Evolutionary conservation across 257 asterid genomes (phyloP), one percentile per base, ranked within the genome.

Genomic region (Solanum arcanum): DNA sequence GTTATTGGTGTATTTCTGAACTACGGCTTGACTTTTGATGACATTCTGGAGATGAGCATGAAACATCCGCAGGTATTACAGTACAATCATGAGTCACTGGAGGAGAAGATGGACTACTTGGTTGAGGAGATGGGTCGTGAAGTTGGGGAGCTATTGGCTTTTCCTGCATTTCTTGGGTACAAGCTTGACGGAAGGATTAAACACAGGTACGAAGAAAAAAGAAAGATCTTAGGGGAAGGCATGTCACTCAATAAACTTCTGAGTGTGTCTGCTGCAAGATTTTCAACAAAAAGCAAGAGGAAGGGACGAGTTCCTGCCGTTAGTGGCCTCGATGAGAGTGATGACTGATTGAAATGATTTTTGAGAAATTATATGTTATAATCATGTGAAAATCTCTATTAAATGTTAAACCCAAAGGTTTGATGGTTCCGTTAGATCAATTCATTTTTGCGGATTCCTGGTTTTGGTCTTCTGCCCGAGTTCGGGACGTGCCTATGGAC

Each of bases 81-180:
- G 86, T 96, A 94, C 83, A 96, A 95, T 83, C 95, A 90, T 12
- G 93, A 90, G 90, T 95, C 98, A 3, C 91, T 96, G 87, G 97
- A 94, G 81, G 94, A 93, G 96, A 96, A 96, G 90, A 35, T 96
- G 93, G 90, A 92, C 87, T 96, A 96, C 91, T 92, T 96, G 93
- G 89, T 92, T 37, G 96, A 91, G 89, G 99, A 93, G 76, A 95
- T 95, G 98, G 98, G 98, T 12, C 97, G 98, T 59, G 97, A 94
- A 88, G 98, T 96, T 18, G 91, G 94, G 25, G 99, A 96, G 90
- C 81, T 96, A 37, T 64, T 95, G 94, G 91, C 95, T 35, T 96
- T 96, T 86, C 98, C 99, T 72, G 98, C 98, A 27, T 96, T 94
- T 90, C 98, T 96, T 25, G 99, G 99, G 47, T 96, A 96, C 88